Base-by-base conservation (phyloP, 352 stramenopile genomes). In the Phytopythium kandeliae region DNA sequence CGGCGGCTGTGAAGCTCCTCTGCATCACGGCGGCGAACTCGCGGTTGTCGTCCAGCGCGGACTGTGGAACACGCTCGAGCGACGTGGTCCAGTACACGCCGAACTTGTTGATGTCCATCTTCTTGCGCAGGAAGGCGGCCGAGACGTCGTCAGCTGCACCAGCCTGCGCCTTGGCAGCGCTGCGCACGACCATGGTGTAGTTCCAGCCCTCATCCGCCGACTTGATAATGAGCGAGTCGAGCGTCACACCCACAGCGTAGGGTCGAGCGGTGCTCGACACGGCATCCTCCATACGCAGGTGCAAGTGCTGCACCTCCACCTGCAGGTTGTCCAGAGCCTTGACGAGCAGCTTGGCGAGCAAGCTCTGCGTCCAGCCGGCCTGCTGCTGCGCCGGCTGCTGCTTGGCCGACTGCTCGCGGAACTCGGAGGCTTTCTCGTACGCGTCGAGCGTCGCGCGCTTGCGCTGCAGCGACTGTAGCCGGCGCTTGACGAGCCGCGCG, bases 271-370 rank as follows among this genome's bases (percentile, higher is more conserved):
- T 59, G 35, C 72, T 58, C n/a, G 78, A 90, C 13, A 82, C 62
- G 3, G 51, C 28, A 65, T 93, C 82, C 36, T 93, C 82, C 40
- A 93, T 56, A 0, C 82, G 62, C 37, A 91, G 21, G 54, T 93
- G 82, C 24, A 91, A 65, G 53, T 87, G 75, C 58, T 89, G 79
- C 25, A 93, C 67, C 17, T 88, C 74, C 2, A 93, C 58, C 47
- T 93, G 82, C 38, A 93, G 69, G n/a, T 93, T 93, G 62, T 93
- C 82, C 37, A 93, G 70, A 47, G 80, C 64, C 46, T 93, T 93
- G 30, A 86, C 71, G 17, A 90, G 56, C 48, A 93, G 62, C 48
- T 90, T 89, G 55, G 87, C 85, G 2, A 88, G 55, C 45, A 93
- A 79, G 37, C 75, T 87, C 65, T 90, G 72, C 44, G 76, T 89